Evolutionary conservation across 495 filamentous ascomycete species (phyloP).

Genomic region (Amorphotheca resinae): DNA sequence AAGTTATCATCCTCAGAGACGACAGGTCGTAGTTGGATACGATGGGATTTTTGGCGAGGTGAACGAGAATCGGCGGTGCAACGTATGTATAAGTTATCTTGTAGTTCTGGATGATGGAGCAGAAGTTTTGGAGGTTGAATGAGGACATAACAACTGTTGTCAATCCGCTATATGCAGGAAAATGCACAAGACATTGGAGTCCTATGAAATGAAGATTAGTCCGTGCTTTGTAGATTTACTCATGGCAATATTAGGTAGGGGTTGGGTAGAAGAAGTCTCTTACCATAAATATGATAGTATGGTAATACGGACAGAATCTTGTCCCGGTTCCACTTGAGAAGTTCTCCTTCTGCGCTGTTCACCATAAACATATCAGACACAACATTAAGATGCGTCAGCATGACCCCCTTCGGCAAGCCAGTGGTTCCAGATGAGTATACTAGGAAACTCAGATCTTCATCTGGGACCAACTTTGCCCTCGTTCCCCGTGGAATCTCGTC

Average conservation of each 20-base stretch:
- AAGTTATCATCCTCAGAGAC: constrained; percentile 54
- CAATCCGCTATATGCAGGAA: constrained; percentile 51
- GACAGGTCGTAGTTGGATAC: constrained; percentile 57
- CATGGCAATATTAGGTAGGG: too few species aligned
- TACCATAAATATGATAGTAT: constrained; percentile 57
- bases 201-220: constrained; percentile 1
- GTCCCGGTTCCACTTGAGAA: constrained; percentile 9
- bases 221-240: too few species aligned
- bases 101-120: constrained; percentile 52
- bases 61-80: constrained; percentile 59
- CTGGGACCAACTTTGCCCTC: constrained; percentile 17
- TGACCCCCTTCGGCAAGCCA: constrained; percentile 73
- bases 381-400: constrained; percentile 63
- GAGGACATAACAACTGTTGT: constrained; percentile 59
- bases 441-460: constrained; percentile 28
- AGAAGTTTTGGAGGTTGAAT: constrained; percentile 62
- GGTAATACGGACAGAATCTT: constrained; percentile 48
- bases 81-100: constrained; percentile 50
- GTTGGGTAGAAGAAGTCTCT: too few species aligned
- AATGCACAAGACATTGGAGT: constrained; percentile 44
- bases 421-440: constrained; percentile 67
- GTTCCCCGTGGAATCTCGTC: constrained; percentile 18
- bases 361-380: constrained; percentile 52
- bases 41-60: constrained; percentile 58
- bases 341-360: constrained; percentile 26